Conservation (phyloP, 1,284 basidiomycete species). For the Trichosporon asahii region DNA sequence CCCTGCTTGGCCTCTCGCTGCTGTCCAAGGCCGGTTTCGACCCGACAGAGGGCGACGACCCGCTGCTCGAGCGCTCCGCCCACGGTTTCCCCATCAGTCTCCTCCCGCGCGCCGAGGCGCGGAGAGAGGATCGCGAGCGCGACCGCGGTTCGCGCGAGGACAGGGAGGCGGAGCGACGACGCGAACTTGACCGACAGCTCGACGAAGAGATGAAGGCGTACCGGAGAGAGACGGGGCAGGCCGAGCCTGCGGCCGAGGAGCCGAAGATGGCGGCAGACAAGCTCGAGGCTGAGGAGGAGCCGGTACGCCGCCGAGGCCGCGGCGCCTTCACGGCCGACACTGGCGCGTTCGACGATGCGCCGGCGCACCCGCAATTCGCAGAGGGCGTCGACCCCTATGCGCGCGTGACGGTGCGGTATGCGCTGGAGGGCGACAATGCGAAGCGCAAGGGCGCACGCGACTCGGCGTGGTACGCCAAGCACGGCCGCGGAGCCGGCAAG, state of each 20-base stretch:
- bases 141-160: neutral
- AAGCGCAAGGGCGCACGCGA: constrained; percentile 32
- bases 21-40: constrained; percentile 48
- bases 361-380: constrained; percentile 21
- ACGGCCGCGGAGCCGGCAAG: constrained; percentile 43
- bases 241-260: neutral
- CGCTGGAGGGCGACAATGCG: constrained; percentile 30
- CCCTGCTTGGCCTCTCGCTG: constrained; percentile 39
- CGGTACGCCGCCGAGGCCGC: constrained; percentile 32
- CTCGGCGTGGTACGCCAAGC: constrained; percentile 41
- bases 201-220: constrained; percentile 6
- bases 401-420: constrained; percentile 42
- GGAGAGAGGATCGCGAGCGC: neutral
- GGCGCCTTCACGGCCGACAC: constrained; percentile 31
- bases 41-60: constrained; percentile 46
- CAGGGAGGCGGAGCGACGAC: neutral
- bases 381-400: constrained; percentile 42
- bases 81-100: constrained; percentile 39
- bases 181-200: constrained; percentile 9
- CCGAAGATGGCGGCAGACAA: neutral
- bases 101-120: constrained; percentile 31
- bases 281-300: constrained; percentile 5
- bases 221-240: neutral
- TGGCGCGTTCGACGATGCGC: constrained; percentile 20
- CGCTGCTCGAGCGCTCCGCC: constrained; percentile 42